Percentiles rank a stretch among this genome's conserved stretches.
phyloP scores from a whole-genome alignment of 2,329 filamentous ascomycete species.

The Penicillium olsonii region DNA sequence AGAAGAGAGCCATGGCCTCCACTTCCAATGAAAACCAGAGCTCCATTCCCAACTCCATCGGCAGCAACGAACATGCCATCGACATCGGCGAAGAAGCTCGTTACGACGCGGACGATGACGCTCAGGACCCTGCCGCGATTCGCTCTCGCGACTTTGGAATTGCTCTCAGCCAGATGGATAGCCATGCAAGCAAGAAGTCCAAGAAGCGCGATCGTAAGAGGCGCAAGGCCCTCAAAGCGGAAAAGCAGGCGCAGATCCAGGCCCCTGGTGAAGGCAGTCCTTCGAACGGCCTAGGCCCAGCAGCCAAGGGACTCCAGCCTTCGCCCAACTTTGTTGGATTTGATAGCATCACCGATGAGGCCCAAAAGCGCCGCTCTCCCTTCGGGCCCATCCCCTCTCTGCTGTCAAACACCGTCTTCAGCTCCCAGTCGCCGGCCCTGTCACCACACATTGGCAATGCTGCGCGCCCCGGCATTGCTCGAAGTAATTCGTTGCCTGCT shows the following conservation, averaged over 20 bases:
- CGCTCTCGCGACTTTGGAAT: conserved; percentile 34
- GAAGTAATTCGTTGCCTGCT: conserved; percentile 36
- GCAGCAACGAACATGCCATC: conserved; percentile 25
- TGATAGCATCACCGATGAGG: conserved; percentile 14
- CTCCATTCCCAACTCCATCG: conserved; percentile 25
- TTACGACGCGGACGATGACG: conserved; percentile 32
- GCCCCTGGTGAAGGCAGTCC: neutral
- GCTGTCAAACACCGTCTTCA: conserved; percentile 39
- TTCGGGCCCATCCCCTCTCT: conserved; percentile 36
- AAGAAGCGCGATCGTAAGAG: conserved; percentile 28
- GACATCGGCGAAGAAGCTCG: conserved; percentile 30
- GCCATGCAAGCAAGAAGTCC: conserved; percentile 14
- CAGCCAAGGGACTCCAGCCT: conserved; percentile 18
- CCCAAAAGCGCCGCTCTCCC: conserved; percentile 26
- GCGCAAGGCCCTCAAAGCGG: conserved; percentile 17
- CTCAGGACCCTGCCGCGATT: conserved; percentile 20
- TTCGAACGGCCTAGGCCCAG: conserved; percentile 5
- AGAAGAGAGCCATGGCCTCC: conserved; percentile 23
- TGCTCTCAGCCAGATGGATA: conserved; percentile 13
- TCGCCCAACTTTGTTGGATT: conserved; percentile 14
- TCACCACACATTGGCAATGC: conserved; percentile 15
- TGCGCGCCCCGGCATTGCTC: conserved; percentile 24
- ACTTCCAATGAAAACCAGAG: conserved; percentile 21
- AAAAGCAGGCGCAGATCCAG: conserved; percentile 14
- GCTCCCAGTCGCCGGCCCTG: conserved; percentile 15